Evolutionary conservation across 352 stramenopile genomes (phyloP).

Genomic region (Blastocystis sp.): DNA sequence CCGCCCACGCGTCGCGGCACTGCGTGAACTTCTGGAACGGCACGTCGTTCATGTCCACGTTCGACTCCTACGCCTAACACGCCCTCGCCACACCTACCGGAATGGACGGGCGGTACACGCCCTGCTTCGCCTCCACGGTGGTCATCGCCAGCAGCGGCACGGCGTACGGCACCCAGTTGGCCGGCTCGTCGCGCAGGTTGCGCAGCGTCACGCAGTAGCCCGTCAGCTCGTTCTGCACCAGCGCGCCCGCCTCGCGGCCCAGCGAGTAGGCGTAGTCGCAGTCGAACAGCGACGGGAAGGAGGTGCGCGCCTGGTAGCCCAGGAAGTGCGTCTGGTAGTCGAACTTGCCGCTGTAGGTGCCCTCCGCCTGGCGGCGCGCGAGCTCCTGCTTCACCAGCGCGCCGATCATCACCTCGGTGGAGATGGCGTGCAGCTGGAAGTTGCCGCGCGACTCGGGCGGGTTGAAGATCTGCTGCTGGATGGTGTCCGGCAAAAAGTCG

Average conservation of each 20-base stretch:
- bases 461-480: slow-evolving; percentile 71
- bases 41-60: slow-evolving; percentile 41
- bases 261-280: slow-evolving; percentile 73
- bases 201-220: slow-evolving; percentile 71
- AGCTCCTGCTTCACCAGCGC: slow-evolving; percentile 74
- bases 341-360: slow-evolving; percentile 72
- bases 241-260: slow-evolving; percentile 71
- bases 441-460: slow-evolving; percentile 69
- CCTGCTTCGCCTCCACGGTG: slow-evolving; percentile 60
- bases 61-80: not conserved
- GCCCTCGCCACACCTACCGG: not conserved
- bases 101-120: slow-evolving; percentile 63
- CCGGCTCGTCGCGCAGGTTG: slow-evolving; percentile 69
- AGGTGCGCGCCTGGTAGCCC: slow-evolving; percentile 71
- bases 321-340: slow-evolving; percentile 69
- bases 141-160: slow-evolving; percentile 69
- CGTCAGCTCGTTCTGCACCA: slow-evolving; percentile 72
- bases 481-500: slow-evolving; percentile 63
- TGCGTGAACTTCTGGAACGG: slow-evolving; percentile 62
- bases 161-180: slow-evolving; percentile 67
- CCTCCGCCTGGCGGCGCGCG: slow-evolving; percentile 71
- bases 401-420: slow-evolving; percentile 74
- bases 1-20: not conserved
- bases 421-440: slow-evolving; percentile 73
- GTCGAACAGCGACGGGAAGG: slow-evolving; percentile 74